Conservation (phyloP, 495 filamentous ascomycete species). For the Cairneyella variabilis region DNA sequence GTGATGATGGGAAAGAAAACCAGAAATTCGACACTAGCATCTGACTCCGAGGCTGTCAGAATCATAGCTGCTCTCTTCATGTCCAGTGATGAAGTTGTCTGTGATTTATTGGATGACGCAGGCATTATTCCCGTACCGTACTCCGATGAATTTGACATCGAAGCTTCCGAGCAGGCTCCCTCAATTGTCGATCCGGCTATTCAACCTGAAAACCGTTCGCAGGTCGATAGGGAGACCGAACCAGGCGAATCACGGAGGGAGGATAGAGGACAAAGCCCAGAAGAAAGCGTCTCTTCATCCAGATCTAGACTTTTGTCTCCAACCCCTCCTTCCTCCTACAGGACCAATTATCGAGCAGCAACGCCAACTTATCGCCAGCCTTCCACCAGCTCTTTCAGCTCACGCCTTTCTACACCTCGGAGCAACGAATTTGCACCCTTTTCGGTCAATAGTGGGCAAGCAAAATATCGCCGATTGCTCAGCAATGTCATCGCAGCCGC, state of each 20-base stretch:
- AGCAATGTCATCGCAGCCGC: slow-evolving; percentile 27
- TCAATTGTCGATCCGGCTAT: too few species aligned
- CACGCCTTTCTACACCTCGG: too few species aligned
- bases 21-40: background rate
- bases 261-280: too few species aligned
- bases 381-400: too few species aligned
- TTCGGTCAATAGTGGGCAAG: slow-evolving; percentile 2
- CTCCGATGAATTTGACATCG: background rate
- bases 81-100: background rate
- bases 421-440: too few species aligned
- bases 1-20: background rate
- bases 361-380: too few species aligned
- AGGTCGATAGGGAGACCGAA: too few species aligned
- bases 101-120: background rate
- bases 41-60: background rate
- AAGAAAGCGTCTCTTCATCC: background rate
- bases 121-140: slow-evolving; percentile 2
- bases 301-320: background rate
- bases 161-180: too few species aligned
- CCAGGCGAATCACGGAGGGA: too few species aligned
- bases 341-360: too few species aligned
- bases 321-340: background rate
- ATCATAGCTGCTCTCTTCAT: background rate
- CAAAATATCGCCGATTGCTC: slow-evolving; percentile 28
- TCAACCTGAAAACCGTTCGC: too few species aligned